Conservation (phyloP, 2,329 filamentous ascomycete genomes). For the Chrysoporthe deuterocubensis region DNA sequence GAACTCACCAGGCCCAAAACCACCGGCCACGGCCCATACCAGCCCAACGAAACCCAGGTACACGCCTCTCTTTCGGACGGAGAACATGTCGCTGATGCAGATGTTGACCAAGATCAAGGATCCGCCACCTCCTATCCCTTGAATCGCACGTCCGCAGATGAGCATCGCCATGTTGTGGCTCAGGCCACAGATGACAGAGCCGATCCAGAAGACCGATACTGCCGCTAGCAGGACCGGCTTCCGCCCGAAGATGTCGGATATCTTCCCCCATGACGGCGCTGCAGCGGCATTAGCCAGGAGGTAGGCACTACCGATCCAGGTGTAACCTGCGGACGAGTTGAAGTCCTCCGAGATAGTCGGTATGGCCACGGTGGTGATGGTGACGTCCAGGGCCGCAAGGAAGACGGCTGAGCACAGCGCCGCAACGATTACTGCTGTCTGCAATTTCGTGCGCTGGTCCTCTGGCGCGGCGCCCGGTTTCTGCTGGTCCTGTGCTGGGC, state of each 20-base stretch:
- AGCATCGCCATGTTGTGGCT: constrained; percentile 51
- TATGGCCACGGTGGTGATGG: constrained; percentile 64
- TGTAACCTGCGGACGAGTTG: constrained; percentile 67
- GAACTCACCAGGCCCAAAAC: constrained; percentile 57
- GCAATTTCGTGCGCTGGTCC: constrained; percentile 35
- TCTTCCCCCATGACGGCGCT: constrained; percentile 71
- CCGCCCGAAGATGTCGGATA: constrained; percentile 62
- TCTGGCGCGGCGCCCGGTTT: constrained; percentile 31
- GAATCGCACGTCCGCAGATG: constrained; percentile 52
- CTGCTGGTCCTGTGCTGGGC: background rate
- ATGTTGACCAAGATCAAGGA: constrained; percentile 58
- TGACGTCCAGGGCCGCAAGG: constrained; percentile 54
- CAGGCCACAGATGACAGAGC: constrained; percentile 53
- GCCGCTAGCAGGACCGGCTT: constrained; percentile 56
- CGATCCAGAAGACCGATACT: constrained; percentile 55
- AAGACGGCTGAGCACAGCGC: constrained; percentile 48
- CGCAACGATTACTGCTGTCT: constrained; percentile 43
- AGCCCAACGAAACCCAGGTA: constrained; percentile 56
- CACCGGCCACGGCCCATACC: constrained; percentile 68
- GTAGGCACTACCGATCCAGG: constrained; percentile 78
- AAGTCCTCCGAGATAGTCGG: constrained; percentile 64
- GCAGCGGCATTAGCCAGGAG: constrained; percentile 70
- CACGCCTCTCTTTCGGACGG: constrained; percentile 43
- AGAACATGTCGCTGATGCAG: constrained; percentile 58
- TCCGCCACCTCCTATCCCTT: constrained; percentile 57